Evolutionary conservation across 2,329 filamentous ascomycete species (phyloP).

Genomic region (Fusarium oligoseptatum): DNA sequence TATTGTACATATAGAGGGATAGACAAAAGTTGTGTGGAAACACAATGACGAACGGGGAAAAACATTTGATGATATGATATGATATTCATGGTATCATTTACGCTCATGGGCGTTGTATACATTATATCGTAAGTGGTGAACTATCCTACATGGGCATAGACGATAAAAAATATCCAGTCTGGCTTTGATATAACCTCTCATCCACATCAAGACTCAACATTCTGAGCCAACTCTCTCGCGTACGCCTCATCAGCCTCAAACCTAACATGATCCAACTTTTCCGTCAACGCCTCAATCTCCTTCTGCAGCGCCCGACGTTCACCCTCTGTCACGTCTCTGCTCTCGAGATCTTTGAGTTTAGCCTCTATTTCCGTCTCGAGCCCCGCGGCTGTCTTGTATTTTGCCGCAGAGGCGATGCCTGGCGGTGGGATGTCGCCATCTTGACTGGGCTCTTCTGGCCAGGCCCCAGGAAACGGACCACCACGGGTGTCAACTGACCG

Average conservation of each 20-base stretch:
- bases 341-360: conserved; percentile 47
- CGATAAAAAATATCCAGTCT: neutral
- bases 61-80: conserved; percentile 19
- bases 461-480: conserved; percentile 49
- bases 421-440: conserved; percentile 35
- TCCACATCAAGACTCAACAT: neutral
- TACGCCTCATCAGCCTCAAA: conserved; percentile 63
- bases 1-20: conserved; percentile 44
- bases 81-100: conserved; percentile 12
- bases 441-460: conserved; percentile 50
- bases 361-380: conserved; percentile 52
- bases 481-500: neutral
- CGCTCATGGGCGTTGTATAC: neutral
- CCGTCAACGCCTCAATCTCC: conserved; percentile 56
- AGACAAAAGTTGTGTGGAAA: conserved; percentile 41
- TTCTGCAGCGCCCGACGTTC: conserved; percentile 46
- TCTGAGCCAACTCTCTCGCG: conserved; percentile 56
- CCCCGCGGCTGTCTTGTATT: conserved; percentile 53
- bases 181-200: neutral
- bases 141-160: neutral
- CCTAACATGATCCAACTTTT: conserved; percentile 54
- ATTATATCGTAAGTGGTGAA: neutral
- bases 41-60: conserved; percentile 25
- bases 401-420: conserved; percentile 48
- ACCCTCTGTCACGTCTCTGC: conserved; percentile 42